Evolutionary conservation across 768 basidiomycete species (phyloP).

Genomic region (Mycena capillaripes): DNA sequence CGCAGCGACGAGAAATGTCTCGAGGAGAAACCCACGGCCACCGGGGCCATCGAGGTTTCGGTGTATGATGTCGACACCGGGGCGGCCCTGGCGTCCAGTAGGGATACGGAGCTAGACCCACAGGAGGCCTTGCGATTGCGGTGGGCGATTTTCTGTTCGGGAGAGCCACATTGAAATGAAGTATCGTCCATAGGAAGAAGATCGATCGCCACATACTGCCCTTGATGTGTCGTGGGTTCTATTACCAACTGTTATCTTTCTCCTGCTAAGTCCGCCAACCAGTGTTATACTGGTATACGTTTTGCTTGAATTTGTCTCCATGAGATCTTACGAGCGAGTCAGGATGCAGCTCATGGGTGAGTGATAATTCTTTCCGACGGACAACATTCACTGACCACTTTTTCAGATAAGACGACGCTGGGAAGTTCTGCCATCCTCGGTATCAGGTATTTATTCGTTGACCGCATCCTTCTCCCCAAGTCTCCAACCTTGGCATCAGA

Average conservation of each 20-base stretch:
- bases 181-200: background rate
- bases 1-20: conserved; percentile 4
- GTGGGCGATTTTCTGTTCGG: background rate
- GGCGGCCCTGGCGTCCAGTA: background rate
- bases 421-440: conserved; percentile 79
- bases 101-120: background rate
- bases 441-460: conserved; percentile 70
- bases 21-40: background rate
- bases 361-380: background rate
- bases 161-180: background rate
- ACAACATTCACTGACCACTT: conserved; percentile 72
- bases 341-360: conserved; percentile 77
- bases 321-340: background rate
- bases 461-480: conserved; percentile 50
- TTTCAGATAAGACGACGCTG: conserved; percentile 73
- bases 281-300: background rate
- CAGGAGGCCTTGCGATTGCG: background rate
- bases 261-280: background rate
- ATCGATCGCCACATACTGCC: background rate
- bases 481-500: background rate
- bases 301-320: background rate
- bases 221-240: background rate
- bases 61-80: conserved; percentile 11
- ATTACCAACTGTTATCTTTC: background rate
- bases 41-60: conserved; percentile 5